Evolutionary conservation across 2,329 filamentous ascomycete species (phyloP).

Genomic region (Clathrospora elynae): DNA sequence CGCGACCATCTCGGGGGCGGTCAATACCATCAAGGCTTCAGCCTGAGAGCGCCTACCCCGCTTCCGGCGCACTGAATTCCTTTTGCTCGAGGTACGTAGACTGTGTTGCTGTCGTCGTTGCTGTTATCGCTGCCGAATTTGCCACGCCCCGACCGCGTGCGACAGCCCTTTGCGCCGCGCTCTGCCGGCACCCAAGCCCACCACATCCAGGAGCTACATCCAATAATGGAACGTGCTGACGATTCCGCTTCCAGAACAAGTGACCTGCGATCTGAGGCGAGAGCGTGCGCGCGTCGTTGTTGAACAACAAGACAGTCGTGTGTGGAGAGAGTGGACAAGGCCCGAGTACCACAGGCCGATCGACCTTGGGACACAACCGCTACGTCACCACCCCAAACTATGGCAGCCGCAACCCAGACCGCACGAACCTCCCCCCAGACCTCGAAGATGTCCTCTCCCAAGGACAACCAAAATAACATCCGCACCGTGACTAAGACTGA

Average conservation of each 20-base stretch:
- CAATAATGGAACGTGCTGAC: slow-evolving; percentile 20
- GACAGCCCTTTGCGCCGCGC: slow-evolving; percentile 18
- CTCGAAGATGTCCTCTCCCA: slow-evolving; percentile 48
- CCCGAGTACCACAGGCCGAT: slow-evolving; percentile 38
- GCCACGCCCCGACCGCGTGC: slow-evolving; percentile 30
- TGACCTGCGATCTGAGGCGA: slow-evolving; percentile 8
- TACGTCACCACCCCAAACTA: slow-evolving; percentile 46
- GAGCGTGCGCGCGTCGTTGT: slow-evolving; percentile 20
- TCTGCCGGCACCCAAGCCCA: slow-evolving; percentile 16
- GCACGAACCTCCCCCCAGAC: slow-evolving; percentile 43
- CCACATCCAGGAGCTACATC: slow-evolving; percentile 20
- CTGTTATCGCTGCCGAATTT: slow-evolving; percentile 25
- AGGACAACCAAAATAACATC: slow-evolving; percentile 45
- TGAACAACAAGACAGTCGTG: slow-evolving; percentile 25
- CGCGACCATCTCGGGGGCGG: slow-evolving; percentile 24
- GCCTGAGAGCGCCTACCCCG: slow-evolving; percentile 33
- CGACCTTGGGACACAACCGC: slow-evolving; percentile 33
- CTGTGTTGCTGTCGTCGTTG: slow-evolving; percentile 18
- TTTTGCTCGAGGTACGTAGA: slow-evolving; percentile 38
- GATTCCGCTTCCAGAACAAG: slow-evolving; percentile 7
- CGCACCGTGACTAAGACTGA: slow-evolving; percentile 39
- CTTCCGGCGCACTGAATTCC: slow-evolving; percentile 28
- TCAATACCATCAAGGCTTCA: slow-evolving; percentile 19
- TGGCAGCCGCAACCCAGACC: slow-evolving; percentile 45
- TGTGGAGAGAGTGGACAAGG: slow-evolving; percentile 30